Evolutionary conservation across 169 alveolate species (phyloP), one percentile per base, ranked within the genome.

Genomic region (Plasmodium vivax): DNA sequence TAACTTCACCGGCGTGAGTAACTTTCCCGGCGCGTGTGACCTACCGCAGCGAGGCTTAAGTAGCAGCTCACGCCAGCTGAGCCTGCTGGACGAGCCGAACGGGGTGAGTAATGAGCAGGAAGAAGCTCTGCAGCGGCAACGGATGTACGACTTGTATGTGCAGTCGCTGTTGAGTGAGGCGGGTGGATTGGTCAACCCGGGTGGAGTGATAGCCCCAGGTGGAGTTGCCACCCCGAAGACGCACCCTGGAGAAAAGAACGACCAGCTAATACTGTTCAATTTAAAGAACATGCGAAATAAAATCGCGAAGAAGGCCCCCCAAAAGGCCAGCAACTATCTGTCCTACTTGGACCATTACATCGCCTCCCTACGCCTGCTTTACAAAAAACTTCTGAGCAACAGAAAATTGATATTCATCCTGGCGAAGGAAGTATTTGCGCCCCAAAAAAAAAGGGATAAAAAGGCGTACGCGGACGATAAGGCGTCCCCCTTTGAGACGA

Each of bases 291-390:
- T 72, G 72, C 62, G 75, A 19, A 73, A 71, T 51, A 92, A 27
- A 73, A 71, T 92, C 7, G 51, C 77, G 23, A 82, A 82, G 23
- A 92, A 83, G 34, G 23, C 30, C 10, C 85, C 95, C 51, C 75
- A 82, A 82, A 54, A 82, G 41, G 47, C 43, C n/a, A 68, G 82
- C 8, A 83, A 82, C 51, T 92, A 92, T 73, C 82, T 92, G 75
- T 51, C 95, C 7, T 92, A 92, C 56, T 82, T 92, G 47, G 82
- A 83, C 43, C 83, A 92, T 82, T 92, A 92, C 62, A 83, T 92
- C 9, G 73, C 45, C 10, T 82, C 95, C 47, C 83, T 92, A 30
- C 82, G 95, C 2, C 32, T 92, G 38, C 77, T 92, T 32, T 82
- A 92, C 58, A 68, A 82, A n/a, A 82, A 92, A 51, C 47, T 92